phyloP scores from a whole-genome alignment of 73 alveolate genomes.

The Paramecium pentaurelia region DNA sequence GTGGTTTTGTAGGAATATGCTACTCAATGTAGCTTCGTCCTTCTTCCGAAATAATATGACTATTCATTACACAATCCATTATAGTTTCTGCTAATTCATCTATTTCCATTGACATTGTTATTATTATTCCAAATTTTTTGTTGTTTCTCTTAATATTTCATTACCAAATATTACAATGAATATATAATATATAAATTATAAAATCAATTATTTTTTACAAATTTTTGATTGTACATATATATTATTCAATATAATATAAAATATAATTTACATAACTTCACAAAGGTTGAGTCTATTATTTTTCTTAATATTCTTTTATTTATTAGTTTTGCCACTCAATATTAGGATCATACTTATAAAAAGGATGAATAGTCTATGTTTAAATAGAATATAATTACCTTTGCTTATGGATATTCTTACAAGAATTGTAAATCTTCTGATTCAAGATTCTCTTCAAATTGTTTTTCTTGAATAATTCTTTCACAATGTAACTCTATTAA shows the following conservation, averaged over 20 bases:
- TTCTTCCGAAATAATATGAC: conserved; percentile 11
- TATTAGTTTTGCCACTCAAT: background rate
- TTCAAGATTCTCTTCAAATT: background rate
- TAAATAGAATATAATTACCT: background rate
- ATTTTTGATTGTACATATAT: too few relatives aligned
- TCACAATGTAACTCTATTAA: background rate
- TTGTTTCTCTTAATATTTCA: background rate
- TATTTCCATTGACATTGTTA: background rate
- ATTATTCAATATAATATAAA: too few relatives aligned
- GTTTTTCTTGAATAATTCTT: background rate
- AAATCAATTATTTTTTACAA: too few relatives aligned
- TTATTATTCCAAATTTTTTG: background rate
- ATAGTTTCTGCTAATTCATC: conserved; percentile 41
- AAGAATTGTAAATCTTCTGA: conserved; percentile 3
- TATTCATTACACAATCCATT: conserved; percentile 35
- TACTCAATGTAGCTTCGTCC: background rate
- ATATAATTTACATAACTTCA: background rate
- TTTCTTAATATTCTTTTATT: background rate
- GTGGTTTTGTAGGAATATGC: background rate
- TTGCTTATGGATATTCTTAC: conserved; percentile 3
- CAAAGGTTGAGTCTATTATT: background rate
- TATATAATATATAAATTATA: background rate
- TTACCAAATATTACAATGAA: background rate
- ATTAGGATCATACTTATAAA: background rate
- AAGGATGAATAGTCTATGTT: background rate